Base-by-base conservation (phyloP, 192 early-diverging fungal genomes). In the Funneliformis mosseae region DNA sequence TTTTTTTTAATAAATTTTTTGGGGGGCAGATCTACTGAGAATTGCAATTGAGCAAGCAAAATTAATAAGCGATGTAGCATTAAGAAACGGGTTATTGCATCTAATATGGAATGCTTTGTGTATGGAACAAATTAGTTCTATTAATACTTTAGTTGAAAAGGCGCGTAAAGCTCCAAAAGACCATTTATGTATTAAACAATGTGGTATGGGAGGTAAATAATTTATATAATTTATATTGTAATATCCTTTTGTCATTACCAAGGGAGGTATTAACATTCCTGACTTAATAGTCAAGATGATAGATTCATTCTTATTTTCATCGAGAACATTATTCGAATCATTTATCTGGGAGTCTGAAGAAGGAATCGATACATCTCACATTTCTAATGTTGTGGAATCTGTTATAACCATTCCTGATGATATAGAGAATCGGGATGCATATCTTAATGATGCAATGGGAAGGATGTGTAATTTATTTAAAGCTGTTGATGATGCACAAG, bases 11-110 rank as follows among this genome's bases (percentile, higher is more conserved):
- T n/a, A n/a, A n/a, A n/a, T n/a, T n/a, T n/a, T n/a, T n/a, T n/a
- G n/a, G n/a, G n/a, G 14, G 2, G 5, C 50, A 64, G 62, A 64
- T 64, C 25, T 64, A 64, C 25, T 64, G 63, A 28, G 27, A 64
- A 64, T 27, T 27, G n/a, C 63, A 64, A 64, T 64, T 64, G 63
- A 64, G 12, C 63, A 64, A 64, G 25, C 27, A 27, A 64, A 27
- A 64, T 64, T 64, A 27, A 64, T 27, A 27, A 64, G n/a, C 18
- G 25, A 28, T 4, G 63, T 4, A 10, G 63, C 27, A 64, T 27
- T 64, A 64, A 28, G 12, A 64, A 64, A 64, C 25, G 63, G 63
- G 11, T 28, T 64, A 64, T 64, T 64, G 25, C 25, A 64, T 28
- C 10, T 14, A 64, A 64, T 64, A 3, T 64, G 25, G 63, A 27